These are phyloP conservation scores for Pseudogymnoascus sp. DNA, from an alignment of 2,329 filamentous ascomycete species.

Conservation along the genomic window DNA sequence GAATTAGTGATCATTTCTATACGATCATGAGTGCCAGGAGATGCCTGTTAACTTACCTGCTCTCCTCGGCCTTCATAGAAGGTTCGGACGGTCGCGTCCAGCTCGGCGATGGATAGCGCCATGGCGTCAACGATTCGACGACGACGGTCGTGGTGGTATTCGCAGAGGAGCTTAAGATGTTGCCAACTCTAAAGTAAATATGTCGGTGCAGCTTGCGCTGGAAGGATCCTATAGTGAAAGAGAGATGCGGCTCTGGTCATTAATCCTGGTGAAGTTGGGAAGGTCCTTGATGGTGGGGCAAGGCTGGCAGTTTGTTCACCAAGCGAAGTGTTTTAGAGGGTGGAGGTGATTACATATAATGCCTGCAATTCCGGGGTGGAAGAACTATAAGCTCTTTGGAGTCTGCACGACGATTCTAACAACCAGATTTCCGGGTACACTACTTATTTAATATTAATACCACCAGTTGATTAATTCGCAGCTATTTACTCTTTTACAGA, in stretches of 20 bases:
- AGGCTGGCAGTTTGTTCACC: conserved; percentile 8
- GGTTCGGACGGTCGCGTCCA: conserved; percentile 91
- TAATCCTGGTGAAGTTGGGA: conserved; percentile 9
- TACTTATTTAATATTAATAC: not conserved
- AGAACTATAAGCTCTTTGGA: conserved; percentile 7
- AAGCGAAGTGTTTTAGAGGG: conserved; percentile 11
- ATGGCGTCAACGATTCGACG: conserved; percentile 38
- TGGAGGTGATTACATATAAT: conserved; percentile 10
- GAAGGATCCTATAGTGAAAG: conserved; percentile 3
- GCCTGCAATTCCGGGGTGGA: conserved; percentile 7
- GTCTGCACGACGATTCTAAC: not conserved
- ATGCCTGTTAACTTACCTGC: conserved; percentile 52
- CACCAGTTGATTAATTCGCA: not conserved
- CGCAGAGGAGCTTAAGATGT: conserved; percentile 10
- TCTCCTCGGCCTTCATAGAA: conserved; percentile 98
- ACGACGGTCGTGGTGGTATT: conserved; percentile 4
- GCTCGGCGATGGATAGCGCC: conserved; percentile 77
- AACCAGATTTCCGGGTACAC: not conserved
- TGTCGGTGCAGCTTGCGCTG: conserved; percentile 13
- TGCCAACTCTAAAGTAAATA: conserved; percentile 1
- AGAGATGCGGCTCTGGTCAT: conserved; percentile 9
- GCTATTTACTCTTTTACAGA: not conserved
- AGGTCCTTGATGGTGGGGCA: conserved; percentile 10
- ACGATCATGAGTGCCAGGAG: not conserved
- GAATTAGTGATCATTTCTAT: conserved; percentile 30